Evolutionary conservation across 805 yeast species (phyloP), one percentile per base, ranked within the genome.

Genomic region (Kluyveromyces siamensis): DNA sequence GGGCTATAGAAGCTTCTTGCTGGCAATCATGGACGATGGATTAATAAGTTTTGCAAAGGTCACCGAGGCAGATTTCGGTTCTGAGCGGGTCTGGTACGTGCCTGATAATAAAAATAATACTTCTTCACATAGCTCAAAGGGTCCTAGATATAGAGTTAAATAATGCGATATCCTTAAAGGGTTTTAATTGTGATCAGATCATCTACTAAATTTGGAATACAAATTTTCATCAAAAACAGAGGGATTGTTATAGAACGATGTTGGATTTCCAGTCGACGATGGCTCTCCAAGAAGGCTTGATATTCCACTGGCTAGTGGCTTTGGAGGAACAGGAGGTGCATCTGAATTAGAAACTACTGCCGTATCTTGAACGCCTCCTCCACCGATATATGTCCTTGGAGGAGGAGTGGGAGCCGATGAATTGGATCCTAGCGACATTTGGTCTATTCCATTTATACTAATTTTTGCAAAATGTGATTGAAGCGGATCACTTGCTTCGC

Each of bases 1-100:
- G 37, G 90, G 91, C 0, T 62, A 71, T 49, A 64, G 80, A 18
- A 72, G 71, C 25, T 67, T 83, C 6, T 65, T 87, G 2, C 40
- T 71, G n/a, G 96, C 95, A 0, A 70, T 83, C 1, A 78, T 87
- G 6, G 93, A 86, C 60, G 73, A 78, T 55, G 96, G 96, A 0
- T 72, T 87, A 6, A 74, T 87, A 16, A 84, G 82, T 58, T 87
- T 84, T 57, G 70, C 79, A n/a, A 70, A 69, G 41, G 55, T 81
- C 17, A 61, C 76, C 6, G 77, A 76, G 52, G 73, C 77, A 7
- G 76, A 75, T 52, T 81, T 81, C 49, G 63, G 63, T 9, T 52
- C 61, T 14, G 70, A 66, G 50, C 58, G 65, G 41, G 65, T 67
- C 2, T 66, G 66, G 67, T 67, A 56, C 52, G 51, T 45, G 2